phyloP scores from a whole-genome alignment of 2,329 filamentous ascomycete species.

The Aspergillus pseudotamarii region DNA sequence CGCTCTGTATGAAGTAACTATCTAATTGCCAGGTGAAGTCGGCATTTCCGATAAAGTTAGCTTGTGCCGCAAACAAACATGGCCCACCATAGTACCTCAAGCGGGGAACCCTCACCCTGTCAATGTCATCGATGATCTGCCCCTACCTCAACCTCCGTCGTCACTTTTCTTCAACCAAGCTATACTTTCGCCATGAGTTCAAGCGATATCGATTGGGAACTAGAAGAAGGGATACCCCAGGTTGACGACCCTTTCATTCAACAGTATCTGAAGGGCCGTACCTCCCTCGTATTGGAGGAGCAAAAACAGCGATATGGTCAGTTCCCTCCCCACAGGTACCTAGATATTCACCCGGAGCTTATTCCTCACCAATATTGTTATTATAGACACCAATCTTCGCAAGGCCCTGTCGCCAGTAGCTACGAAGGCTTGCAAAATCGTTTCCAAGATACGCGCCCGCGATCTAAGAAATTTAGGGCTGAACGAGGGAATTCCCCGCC shows the following conservation, averaged over 20 bases:
- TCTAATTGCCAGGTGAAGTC: background rate
- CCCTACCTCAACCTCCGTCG: background rate
- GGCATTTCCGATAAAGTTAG: background rate
- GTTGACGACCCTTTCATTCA: constrained; percentile 74
- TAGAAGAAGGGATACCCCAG: constrained; percentile 50
- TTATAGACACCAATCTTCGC: constrained; percentile 34
- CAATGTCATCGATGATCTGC: background rate
- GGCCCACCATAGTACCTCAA: background rate
- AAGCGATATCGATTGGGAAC: constrained; percentile 31
- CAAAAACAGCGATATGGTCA: constrained; percentile 78
- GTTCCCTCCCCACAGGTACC: constrained; percentile 21
- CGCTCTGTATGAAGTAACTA: background rate
- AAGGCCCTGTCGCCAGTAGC: constrained; percentile 74
- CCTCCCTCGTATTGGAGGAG: constrained; percentile 77
- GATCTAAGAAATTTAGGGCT: constrained; percentile 81
- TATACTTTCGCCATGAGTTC: constrained; percentile 2
- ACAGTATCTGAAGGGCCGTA: constrained; percentile 76
- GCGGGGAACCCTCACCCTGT: background rate
- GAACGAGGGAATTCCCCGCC: constrained; percentile 68
- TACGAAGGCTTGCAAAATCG: constrained; percentile 74
- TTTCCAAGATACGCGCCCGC: constrained; percentile 74
- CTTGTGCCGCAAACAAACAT: constrained; percentile 2
- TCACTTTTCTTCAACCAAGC: background rate
- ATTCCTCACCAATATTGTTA: constrained; percentile 8
- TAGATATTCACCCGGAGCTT: constrained; percentile 10